phyloP scores from a whole-genome alignment of 768 basidiomycete species.

The Rubroboletus satanas region DNA sequence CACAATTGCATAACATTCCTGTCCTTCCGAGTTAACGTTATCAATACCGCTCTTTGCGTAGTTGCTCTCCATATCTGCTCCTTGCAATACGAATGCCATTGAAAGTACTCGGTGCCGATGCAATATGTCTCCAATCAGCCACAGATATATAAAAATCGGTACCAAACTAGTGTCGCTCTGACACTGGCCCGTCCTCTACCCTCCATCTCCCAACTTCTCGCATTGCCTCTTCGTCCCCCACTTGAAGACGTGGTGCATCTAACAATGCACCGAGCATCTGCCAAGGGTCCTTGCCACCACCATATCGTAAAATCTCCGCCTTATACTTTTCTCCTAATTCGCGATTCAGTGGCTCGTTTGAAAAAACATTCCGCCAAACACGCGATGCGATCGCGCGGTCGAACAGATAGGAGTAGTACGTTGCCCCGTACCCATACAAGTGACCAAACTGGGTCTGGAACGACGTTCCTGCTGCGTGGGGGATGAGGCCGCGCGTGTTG shows the following conservation, averaged over 20 bases:
- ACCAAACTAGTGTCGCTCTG: conserved; percentile 51
- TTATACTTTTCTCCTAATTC: conserved; percentile 81
- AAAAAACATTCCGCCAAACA: conserved; percentile 82
- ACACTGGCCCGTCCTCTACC: conserved; percentile 67
- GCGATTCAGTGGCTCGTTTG: conserved; percentile 60
- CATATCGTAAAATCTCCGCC: conserved; percentile 66
- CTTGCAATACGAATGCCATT: conserved; percentile 1
- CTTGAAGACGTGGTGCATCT: conserved; percentile 55
- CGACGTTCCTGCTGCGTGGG: conserved; percentile 78
- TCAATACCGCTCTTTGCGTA: background rate
- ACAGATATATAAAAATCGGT: background rate
- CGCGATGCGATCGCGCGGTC: conserved; percentile 93
- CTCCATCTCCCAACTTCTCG: conserved; percentile 85
- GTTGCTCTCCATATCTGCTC: background rate
- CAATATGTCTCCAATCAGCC: no score
- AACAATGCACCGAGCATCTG: conserved; percentile 78
- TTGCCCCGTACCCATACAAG: conserved; percentile 93
- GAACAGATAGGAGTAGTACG: conserved; percentile 96
- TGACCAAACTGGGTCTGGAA: conserved; percentile 98
- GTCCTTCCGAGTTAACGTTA: background rate
- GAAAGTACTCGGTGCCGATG: background rate
- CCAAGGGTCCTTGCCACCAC: conserved; percentile 95
- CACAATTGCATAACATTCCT: background rate
- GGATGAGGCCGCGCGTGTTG: conserved; percentile 71
- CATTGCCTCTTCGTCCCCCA: conserved; percentile 83